These are phyloP conservation scores for Pichia sp. DNA, from an alignment of 1,139 yeast species.

Conservation along the genomic window DNA sequence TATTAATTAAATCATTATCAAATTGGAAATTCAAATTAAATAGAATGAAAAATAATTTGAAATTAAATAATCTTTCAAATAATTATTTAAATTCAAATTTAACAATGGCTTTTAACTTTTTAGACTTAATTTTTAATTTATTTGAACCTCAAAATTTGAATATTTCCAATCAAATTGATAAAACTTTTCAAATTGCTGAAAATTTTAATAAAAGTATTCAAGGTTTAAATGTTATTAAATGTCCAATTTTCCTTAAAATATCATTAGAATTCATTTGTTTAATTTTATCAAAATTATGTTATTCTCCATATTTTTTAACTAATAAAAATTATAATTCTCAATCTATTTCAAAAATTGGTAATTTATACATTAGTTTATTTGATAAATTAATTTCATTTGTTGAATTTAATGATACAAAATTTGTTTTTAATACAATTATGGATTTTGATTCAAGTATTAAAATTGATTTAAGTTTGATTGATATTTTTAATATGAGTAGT, in stretches of 20 bases:
- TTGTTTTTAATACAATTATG: slow-evolving; percentile 13
- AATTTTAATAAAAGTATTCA: slow-evolving; percentile 4
- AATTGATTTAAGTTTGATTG: slow-evolving; percentile 8
- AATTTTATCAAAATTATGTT: slow-evolving; percentile 18
- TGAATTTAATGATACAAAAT: slow-evolving; percentile 16
- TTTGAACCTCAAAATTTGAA: slow-evolving; percentile 17
- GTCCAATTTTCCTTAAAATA: slow-evolving; percentile 20
- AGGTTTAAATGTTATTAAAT: slow-evolving; percentile 10
- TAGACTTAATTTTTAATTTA: slow-evolving; percentile 17
- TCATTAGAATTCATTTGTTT: slow-evolving; percentile 20
- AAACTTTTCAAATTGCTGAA: slow-evolving; percentile 5
- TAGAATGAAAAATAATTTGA: slow-evolving; percentile 6
- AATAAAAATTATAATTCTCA: not conserved
- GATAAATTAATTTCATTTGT: slow-evolving; percentile 10
- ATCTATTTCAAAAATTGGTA: not conserved
- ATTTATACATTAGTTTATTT: slow-evolving; percentile 8
- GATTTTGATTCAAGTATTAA: slow-evolving; percentile 18
- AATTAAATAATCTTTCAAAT: too few relatives aligned
- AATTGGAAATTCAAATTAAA: slow-evolving; percentile 22
- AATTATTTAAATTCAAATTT: slow-evolving; percentile 3
- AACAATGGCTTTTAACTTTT: slow-evolving; percentile 10
- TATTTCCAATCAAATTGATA: not conserved
- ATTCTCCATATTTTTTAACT: slow-evolving; percentile 17
- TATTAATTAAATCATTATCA: slow-evolving; percentile 21
- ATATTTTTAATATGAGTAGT: slow-evolving; percentile 8